These are phyloP conservation scores for Hippophae tibetana DNA, from an alignment of 306 rosid species.

Conservation along the genomic window DNA sequence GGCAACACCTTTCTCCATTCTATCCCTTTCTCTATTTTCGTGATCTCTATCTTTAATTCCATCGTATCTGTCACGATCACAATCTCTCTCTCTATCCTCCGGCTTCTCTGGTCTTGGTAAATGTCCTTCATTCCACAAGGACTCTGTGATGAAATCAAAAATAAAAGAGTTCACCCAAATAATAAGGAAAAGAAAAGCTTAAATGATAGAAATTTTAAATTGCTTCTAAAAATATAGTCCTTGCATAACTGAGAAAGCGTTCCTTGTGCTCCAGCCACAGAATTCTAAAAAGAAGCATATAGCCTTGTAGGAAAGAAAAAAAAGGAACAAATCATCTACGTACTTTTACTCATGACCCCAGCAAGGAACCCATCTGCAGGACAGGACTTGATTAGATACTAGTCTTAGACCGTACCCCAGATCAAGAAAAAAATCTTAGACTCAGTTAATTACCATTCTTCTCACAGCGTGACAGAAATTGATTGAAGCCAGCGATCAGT, in stretches of 20 bases:
- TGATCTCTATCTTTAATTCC: conserved; percentile 68
- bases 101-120: conserved; percentile 50
- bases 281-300: conserved; percentile 18
- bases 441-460: conserved; percentile 64
- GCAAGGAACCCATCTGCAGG: conserved; percentile 92
- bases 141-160: conserved; percentile 42
- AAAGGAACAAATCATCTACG: conserved; percentile 31
- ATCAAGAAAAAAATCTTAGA: conserved; percentile 19
- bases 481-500: conserved; percentile 82
- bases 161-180: neutral
- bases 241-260: conserved; percentile 1
- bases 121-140: conserved; percentile 76
- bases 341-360: conserved; percentile 96
- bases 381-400: conserved; percentile 39
- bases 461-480: conserved; percentile 80
- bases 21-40: conserved; percentile 71
- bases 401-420: conserved; percentile 12
- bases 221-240: conserved; percentile 1
- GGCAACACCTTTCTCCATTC: conserved; percentile 37
- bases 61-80: conserved; percentile 61
- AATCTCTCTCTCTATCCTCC: conserved; percentile 70
- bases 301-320: conserved; percentile 11
- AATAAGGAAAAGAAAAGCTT: neutral
- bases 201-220: conserved; percentile 11
- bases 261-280: conserved; percentile 5